phyloP scores from a whole-genome alignment of 345 rosid species.

The Aquilaria malaccensis region DNA sequence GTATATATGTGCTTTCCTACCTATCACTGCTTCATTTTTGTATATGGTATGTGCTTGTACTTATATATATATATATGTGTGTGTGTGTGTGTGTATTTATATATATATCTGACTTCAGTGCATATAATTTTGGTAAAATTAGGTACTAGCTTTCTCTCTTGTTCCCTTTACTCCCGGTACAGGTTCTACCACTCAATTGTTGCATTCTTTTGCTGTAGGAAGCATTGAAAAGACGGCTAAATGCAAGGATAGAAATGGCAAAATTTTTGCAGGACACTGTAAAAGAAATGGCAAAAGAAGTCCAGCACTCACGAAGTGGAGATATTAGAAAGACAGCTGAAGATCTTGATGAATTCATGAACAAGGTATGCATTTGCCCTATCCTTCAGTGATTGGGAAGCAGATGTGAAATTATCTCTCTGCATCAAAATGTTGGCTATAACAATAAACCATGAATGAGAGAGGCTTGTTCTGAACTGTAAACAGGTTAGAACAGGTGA shows the following conservation, averaged over 20 bases:
- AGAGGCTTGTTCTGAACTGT: constrained; percentile 14
- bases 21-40: too few relatives aligned
- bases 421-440: background rate
- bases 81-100: too few relatives aligned
- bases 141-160: too few relatives aligned
- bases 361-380: constrained; percentile 37
- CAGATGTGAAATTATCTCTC: too few relatives aligned
- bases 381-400: too few relatives aligned
- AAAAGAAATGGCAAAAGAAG: constrained; percentile 98
- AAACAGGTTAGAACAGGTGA: constrained; percentile 90
- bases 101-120: too few relatives aligned
- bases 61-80: too few relatives aligned
- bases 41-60: too few relatives aligned
- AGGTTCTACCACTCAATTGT: too few relatives aligned
- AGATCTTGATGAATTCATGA: constrained; percentile 91
- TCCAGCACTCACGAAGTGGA: constrained; percentile 81
- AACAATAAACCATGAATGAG: background rate
- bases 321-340: constrained; percentile 83
- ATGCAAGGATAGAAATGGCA: constrained; percentile 94
- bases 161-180: too few relatives aligned
- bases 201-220: constrained; percentile 47
- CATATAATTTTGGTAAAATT: too few relatives aligned
- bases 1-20: too few relatives aligned
- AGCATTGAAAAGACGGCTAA: constrained; percentile 72
- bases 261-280: constrained; percentile 97